Base-by-base conservation (phyloP, 495 filamentous ascomycete species). In the Hypoxylon subgilvum region DNA sequence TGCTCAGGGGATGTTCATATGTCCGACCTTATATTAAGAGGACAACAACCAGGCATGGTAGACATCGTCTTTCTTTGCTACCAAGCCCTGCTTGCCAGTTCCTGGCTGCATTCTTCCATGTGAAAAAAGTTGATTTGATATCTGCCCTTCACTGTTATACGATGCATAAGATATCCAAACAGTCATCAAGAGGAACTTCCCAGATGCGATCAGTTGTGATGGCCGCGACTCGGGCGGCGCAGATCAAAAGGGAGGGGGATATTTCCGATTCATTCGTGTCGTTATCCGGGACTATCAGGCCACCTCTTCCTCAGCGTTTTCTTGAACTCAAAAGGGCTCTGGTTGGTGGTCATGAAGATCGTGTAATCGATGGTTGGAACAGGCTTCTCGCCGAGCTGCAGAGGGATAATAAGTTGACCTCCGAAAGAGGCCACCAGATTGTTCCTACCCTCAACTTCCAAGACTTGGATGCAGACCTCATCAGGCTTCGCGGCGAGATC, bases 231-330 rank as follows among this genome's bases (percentile, higher is more conserved):
- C 52, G 51, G 4, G 38, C 35, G 5, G 38, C 35, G 3, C 54
- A 57, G 28, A 28, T 22, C 7, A 79, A 79, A 60, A 67, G 73
- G 6, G 75, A 77, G 48, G 91, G 91, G 3, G 87, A 94, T 67
- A 96, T 96, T 43, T 91, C 89, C 0, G 88, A 88, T 52, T 82
- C 91, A 4, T 96, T 96, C 51, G 87, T 87, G 2, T 92, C 88
- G 13, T 77, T 96, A 21, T 89, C 88, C 0, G 88, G 89, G 10
- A 77, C 79, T 23, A 72, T 81, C 14, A 77, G 82, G 3, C 68
- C 81, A 32, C 87, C 88, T 3, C 79, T 96, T 1, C 86, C 88
- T 0, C 69, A 82, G 32, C 81, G 90, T 4, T 96, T 90, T 65
- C 84, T 84, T 16, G 77, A 87, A n/a, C 75, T 94, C n/a, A 96